These are phyloP conservation scores for Chrysosporium keratinophilum DNA, from an alignment of 2,329 filamentous ascomycete species.

Conservation along the genomic window DNA sequence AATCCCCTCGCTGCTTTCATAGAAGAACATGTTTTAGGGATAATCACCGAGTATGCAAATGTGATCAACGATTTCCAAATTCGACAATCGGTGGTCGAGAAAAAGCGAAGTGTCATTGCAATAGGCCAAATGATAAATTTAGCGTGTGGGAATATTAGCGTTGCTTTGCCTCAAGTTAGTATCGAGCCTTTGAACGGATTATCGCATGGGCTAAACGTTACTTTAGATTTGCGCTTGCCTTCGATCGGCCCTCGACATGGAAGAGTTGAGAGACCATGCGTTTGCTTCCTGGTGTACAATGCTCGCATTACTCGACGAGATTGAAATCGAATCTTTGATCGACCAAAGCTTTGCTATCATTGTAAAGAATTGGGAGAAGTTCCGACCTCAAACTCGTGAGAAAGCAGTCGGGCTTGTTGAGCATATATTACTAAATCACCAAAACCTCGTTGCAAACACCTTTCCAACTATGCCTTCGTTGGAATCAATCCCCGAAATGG, in stretches of 20 bases:
- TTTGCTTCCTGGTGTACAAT: constrained; percentile 79
- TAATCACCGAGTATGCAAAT: constrained; percentile 74
- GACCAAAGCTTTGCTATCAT: constrained; percentile 87
- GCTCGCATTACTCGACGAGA: constrained; percentile 61
- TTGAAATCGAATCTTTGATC: constrained; percentile 68
- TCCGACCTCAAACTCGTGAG: constrained; percentile 52
- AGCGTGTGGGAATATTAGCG: constrained; percentile 60
- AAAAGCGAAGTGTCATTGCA: constrained; percentile 65
- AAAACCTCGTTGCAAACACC: constrained; percentile 51
- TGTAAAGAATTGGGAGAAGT: constrained; percentile 62
- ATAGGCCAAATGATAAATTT: constrained; percentile 80
- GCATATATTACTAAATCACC: constrained; percentile 55
- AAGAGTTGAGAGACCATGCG: constrained; percentile 63
- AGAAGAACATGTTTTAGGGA: constrained; percentile 70
- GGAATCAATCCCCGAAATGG: constrained; percentile 56
- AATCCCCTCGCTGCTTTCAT: constrained; percentile 64
- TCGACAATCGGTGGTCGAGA: constrained; percentile 54
- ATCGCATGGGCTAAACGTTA: constrained; percentile 10
- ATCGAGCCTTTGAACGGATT: background rate
- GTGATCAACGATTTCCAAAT: constrained; percentile 58
- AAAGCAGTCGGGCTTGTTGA: constrained; percentile 53
- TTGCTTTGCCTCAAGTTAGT: constrained; percentile 72
- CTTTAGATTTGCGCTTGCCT: constrained; percentile 78
- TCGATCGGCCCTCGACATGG: constrained; percentile 66
- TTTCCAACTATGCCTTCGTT: constrained; percentile 72